Conservation (phyloP, 2,329 filamentous ascomycete species). For the Tolypocladium paradoxum region DNA sequence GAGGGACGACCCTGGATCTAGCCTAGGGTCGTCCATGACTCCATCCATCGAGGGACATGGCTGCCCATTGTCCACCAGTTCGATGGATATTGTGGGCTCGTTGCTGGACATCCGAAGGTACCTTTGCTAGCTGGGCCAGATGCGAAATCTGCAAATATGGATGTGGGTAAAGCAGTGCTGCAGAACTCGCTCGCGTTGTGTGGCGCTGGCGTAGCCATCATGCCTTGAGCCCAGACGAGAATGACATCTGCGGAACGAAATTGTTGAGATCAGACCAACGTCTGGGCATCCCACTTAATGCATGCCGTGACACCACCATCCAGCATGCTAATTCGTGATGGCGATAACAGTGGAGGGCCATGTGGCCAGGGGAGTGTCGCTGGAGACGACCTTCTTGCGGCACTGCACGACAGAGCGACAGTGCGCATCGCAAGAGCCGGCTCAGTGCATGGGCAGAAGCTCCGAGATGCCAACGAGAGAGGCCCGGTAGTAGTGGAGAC, state of each 20-base stretch:
- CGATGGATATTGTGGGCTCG: background rate
- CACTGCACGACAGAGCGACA: background rate
- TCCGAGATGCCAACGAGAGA: background rate
- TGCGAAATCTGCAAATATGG: background rate
- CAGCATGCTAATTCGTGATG: background rate
- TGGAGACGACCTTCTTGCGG: background rate
- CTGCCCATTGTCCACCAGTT: background rate
- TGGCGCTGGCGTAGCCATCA: background rate
- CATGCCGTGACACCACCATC: background rate
- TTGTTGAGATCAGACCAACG: background rate
- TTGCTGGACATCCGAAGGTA: background rate
- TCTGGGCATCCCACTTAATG: background rate
- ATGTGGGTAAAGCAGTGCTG: slow-evolving; percentile 1
- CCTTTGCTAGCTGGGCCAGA: background rate
- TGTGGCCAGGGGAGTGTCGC: background rate
- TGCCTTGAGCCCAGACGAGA: background rate
- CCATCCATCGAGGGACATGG: background rate
- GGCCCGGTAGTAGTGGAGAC: background rate
- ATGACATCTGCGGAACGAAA: background rate
- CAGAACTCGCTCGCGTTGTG: background rate
- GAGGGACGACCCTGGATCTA: slow-evolving; percentile 10
- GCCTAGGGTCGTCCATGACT: no score
- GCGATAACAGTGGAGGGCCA: background rate
- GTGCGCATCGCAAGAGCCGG: background rate
- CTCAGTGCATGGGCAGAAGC: background rate